Base-by-base conservation (phyloP, 345 rosid genomes). In the Gossypioides kirkii region DNA sequence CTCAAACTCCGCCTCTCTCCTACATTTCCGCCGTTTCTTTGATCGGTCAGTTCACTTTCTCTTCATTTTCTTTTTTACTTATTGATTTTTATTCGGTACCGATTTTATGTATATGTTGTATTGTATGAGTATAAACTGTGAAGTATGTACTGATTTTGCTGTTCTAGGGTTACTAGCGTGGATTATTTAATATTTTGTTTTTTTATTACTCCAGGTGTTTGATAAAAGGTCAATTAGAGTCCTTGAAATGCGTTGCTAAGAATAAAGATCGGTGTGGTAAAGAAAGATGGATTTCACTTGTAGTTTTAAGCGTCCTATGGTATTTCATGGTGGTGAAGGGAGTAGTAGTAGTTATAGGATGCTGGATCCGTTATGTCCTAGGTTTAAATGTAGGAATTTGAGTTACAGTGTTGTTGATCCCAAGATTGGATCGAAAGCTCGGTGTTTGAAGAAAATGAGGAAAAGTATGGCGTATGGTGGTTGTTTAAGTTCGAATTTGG, bases 1-100 rank as follows among this genome's bases (percentile, higher is more conserved):
- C 61, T 14, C 32, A 56, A 56, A 23, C 61, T 56, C 61, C 61
- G 61, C 61, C 61, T 23, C 58, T 53, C 25, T 18, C 58, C 58
- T 54, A 8, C 23, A n/a, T 54, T 53, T 53, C 61, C 14, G 61
- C 61, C 61, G 14, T 54, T 56, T 56, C 61, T 56, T 23, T 56
- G 61, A 56, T 56, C 61, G 61, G 61, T 56, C 14, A 22, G 61
- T 11, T 10, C 36, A 10, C 32, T 56, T 16, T 56, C 32, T 56
- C 61, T 23, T 23, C 13, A 11, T 56, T 56, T 45, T 32, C 1
- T 0, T 32, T 32, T 23, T 23, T 23, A 56, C 28, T 56, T 56
- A 1, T 56, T 32, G 32, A 56, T 6, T 22, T 56, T 56, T 56
- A 56, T 56, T 55, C 6, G 22, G 28, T 56, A 55, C 10, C 60